Base-by-base conservation (phyloP, 768 basidiomycete species). In the Tylopilus intermedius region DNA sequence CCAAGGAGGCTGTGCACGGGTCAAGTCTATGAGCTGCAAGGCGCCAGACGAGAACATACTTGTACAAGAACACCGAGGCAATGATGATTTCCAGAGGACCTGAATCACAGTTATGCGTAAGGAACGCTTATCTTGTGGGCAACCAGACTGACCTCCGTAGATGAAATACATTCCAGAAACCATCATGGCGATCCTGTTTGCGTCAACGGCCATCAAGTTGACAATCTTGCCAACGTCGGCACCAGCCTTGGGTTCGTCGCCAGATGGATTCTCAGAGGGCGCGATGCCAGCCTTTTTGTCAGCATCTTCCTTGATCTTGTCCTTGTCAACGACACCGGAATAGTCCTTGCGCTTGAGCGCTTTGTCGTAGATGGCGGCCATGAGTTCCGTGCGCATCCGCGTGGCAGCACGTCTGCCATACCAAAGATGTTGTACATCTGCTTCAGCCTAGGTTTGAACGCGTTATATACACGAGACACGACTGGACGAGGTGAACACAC, bases 191-290 rank as follows among this genome's bases (percentile, higher is more conserved):
- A 86, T 68, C 74, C 76, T 71, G 61, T 83, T 86, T 2, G 84
- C 82, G 64, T 91, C 89, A 7, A 80, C 82, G 13, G 88, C 83
- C 90, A 94, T 94, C 33, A 94, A 70, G 58, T 91, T 90, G 50
- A 94, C 89, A 48, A 94, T 90, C 67, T 94, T 93, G 11, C 93
- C 93, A 11, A 88, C 76, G 64, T 92, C 88, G 8, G 93, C 93
- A 14, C 90, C 88, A 0, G 85, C 79, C 58, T 81, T 85, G 1
- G 83, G 80, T 29, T 88, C 74, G 53, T 72, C 71, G 48, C 56
- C 64, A 40, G 60, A 53, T 14, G 62, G 32, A 46, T 67, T 62
- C 70, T 76, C 45, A 4, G 58, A 51, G 8, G 54, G 38, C 4
- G 47, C 14, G 24, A 49, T 4, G 15, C 62, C 64, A 8, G 59